A percentile compares a stretch with the other conserved stretches of the same genome.
These are phyloP conservation scores for Sphenostylis stenocarpa DNA, from an alignment of 306 rosid genomes.

Conservation along the genomic window DNA sequence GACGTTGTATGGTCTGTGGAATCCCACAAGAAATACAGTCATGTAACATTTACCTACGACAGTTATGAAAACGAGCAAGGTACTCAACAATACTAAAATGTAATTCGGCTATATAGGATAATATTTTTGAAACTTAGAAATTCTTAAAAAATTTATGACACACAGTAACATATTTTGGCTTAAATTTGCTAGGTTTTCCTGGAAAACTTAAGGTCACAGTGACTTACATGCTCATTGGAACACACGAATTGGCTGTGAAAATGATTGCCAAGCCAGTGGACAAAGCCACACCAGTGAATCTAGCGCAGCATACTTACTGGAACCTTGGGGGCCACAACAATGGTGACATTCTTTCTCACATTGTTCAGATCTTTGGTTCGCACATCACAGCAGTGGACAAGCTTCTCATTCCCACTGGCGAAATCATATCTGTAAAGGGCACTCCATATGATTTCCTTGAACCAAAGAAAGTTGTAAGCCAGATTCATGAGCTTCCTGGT, in stretches of 20 bases:
- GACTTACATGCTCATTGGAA: conserved; percentile 51
- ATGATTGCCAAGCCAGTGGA: conserved; percentile 54
- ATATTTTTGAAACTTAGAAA: neutral
- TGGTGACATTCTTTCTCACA: conserved; percentile 61
- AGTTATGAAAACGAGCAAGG: conserved; percentile 69
- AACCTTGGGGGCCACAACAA: conserved; percentile 66
- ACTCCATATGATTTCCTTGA: conserved; percentile 64
- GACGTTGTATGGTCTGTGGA: conserved; percentile 59
- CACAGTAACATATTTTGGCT: neutral
- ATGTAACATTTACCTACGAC: conserved; percentile 51
- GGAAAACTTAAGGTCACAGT: conserved; percentile 57
- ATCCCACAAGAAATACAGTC: conserved; percentile 38
- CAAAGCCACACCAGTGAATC: conserved; percentile 67
- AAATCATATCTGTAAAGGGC: conserved; percentile 30
- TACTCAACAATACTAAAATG: neutral
- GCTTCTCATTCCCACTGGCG: conserved; percentile 62
- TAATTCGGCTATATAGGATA: neutral
- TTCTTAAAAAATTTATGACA: neutral
- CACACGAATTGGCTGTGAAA: conserved; percentile 45
- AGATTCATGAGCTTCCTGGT: conserved; percentile 39
- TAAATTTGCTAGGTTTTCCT: conserved; percentile 55
- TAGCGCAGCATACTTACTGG: conserved; percentile 77
- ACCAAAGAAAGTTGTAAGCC: conserved; percentile 44
- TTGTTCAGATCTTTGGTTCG: conserved; percentile 52
- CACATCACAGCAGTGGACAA: conserved; percentile 55